Conservation (phyloP, 2,329 filamentous ascomycete genomes). For the Drechslerella stenobrocha region DNA sequence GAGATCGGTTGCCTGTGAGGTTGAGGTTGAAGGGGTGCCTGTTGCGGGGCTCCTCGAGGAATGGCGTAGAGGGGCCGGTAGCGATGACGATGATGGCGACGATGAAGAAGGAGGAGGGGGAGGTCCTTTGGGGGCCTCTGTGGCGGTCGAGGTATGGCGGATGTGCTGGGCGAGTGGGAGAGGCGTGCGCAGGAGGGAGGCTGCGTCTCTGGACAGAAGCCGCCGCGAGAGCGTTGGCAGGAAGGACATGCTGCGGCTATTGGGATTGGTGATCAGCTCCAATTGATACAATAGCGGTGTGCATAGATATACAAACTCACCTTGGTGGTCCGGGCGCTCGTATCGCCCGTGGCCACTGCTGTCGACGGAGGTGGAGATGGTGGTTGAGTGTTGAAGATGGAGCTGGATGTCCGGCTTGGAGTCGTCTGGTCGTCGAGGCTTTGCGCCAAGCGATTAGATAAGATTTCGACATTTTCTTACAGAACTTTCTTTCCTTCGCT, state of each 20-base stretch:
- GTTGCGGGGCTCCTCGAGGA: constrained; percentile 59
- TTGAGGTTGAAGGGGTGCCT: constrained; percentile 1
- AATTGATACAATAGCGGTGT: constrained; percentile 1
- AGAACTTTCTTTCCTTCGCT: constrained; percentile 23
- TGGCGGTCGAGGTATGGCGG: constrained; percentile 33
- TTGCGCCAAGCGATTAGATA: constrained; percentile 44
- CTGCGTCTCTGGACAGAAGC: constrained; percentile 55
- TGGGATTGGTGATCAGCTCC: background rate
- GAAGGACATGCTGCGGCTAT: constrained; percentile 11
- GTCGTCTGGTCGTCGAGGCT: background rate
- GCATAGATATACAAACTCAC: constrained; percentile 1
- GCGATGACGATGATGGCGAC: background rate
- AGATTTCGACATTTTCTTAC: constrained; percentile 19
- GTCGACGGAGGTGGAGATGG: background rate
- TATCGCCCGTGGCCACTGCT: background rate
- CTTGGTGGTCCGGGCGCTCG: background rate
- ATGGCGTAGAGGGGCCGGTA: constrained; percentile 11
- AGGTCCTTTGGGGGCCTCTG: constrained; percentile 7
- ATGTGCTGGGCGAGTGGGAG: constrained; percentile 32
- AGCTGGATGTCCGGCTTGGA: constrained; percentile 1
- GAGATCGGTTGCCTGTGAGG: constrained; percentile 2
- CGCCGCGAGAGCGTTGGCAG: constrained; percentile 31
- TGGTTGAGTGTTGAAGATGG: background rate
- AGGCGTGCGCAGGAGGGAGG: constrained; percentile 48
- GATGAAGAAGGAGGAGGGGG: constrained; percentile 6